Evolutionary conservation across 2,329 filamentous ascomycete genomes (phyloP), one percentile per base, ranked within the genome.

Genomic region (Metarhizium brunneum): DNA sequence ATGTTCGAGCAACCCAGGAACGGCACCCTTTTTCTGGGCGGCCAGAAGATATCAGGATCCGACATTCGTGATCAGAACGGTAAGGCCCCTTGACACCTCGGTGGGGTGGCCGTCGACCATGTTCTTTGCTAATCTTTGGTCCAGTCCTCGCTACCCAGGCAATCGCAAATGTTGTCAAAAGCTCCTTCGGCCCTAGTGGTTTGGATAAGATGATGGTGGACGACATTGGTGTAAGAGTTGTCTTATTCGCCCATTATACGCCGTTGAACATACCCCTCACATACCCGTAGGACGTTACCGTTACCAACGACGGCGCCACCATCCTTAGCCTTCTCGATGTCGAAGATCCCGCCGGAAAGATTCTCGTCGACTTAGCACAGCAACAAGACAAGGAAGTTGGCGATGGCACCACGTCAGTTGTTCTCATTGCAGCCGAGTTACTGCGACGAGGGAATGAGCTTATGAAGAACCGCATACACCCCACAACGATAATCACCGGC

Each of bases 121-220:
- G 56, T 50, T 40, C 5, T 18, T 16, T 63, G 51, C 55, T 54
- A 47, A 52, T 43, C 20, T 54, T 50, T 32, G 32, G 20, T 20
- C 16, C 68, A 92, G 94, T 97, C 51, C 84, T 91, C 64, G 94
- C 94, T 63, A 97, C 94, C 49, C 91, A 96, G 72, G 91, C 92
- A 57, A 97, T 99, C 68, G 88, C 94, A 66, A 99, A 97, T 84
- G 92, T 99, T 58, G 91, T 99, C 73, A 97, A 96, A 80, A 96
- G 90, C 74, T 99, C 94, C 16, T 99, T 99, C 70, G 94, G 94
- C 55, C 94, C 94, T 53, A 96, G 90, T 60, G 94, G 94, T 51
- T 82, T 99, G 63, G 94, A 99, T 73, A 99, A 99, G 83, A 99
- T 99, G 94, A 97, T 99, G 94, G 94, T 99, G 66, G 94, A 99